A percentile compares a stretch with the other conserved stretches of the same genome.
These are phyloP conservation scores for Microdochium nivale DNA, from an alignment of 2,329 filamentous ascomycete species.

Conservation along the genomic window DNA sequence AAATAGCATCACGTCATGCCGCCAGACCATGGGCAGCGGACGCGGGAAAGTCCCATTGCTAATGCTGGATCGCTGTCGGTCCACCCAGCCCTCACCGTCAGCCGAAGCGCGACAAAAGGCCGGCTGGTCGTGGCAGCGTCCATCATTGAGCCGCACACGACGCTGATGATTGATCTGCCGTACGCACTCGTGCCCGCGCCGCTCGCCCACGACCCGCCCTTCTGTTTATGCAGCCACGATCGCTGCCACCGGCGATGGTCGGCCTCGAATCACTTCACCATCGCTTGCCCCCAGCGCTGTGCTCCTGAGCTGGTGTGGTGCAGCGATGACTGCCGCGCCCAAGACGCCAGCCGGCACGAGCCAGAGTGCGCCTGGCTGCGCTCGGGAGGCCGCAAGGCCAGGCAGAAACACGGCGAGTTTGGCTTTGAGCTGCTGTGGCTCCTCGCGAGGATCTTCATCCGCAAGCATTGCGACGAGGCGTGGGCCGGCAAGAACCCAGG, in stretches of 20 bases:
- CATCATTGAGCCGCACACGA: slow-evolving; percentile 1
- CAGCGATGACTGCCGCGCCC: slow-evolving; percentile 1
- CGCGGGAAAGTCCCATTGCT: too few relatives aligned
- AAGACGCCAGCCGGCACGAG: slow-evolving; percentile 2
- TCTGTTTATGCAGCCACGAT: slow-evolving; percentile 3
- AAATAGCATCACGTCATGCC: too few relatives aligned
- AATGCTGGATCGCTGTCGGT: slow-evolving; percentile 1
- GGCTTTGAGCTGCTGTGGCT: slow-evolving; percentile 7
- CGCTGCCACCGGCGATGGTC: slow-evolving; percentile 3
- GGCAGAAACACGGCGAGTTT: slow-evolving; percentile 2
- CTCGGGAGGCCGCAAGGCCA: not conserved
- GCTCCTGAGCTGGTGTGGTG: slow-evolving; percentile 6
- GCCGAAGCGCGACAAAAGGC: slow-evolving; percentile 2
- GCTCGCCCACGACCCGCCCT: slow-evolving; percentile 5
- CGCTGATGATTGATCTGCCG: slow-evolving; percentile 5
- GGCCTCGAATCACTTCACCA: not conserved
- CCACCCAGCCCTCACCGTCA: slow-evolving; percentile 2
- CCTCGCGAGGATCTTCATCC: slow-evolving; percentile 4
- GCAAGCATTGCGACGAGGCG: not conserved
- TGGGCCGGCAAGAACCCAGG: too few relatives aligned
- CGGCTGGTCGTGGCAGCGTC: slow-evolving; percentile 2
- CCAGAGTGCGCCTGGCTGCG: slow-evolving; percentile 6
- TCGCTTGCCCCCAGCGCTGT: slow-evolving; percentile 3
- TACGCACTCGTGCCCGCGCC: slow-evolving; percentile 6
- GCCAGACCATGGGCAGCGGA: too few relatives aligned